A percentile compares a stretch with the other conserved stretches of the same genome.
These are phyloP conservation scores for Xylariaceae sp. DNA, from an alignment of 2,329 filamentous ascomycete species.

Conservation along the genomic window DNA sequence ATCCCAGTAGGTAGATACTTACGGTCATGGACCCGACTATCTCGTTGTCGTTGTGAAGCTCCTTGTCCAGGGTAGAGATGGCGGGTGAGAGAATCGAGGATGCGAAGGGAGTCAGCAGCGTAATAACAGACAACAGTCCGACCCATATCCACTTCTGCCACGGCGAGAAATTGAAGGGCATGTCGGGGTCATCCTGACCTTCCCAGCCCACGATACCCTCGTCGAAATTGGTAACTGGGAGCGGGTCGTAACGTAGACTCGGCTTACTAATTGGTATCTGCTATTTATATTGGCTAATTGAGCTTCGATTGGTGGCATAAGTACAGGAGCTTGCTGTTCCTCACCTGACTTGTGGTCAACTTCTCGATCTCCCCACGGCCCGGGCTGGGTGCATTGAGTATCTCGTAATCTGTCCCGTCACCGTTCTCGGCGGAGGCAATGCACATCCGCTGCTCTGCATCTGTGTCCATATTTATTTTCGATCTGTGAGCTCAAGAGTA, in stretches of 20 bases:
- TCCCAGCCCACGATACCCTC: conserved; percentile 61
- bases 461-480: too few relatives aligned
- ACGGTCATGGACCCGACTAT: conserved; percentile 59
- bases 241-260: neutral
- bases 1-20: conserved; percentile 65
- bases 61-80: conserved; percentile 49
- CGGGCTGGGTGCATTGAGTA: too few relatives aligned
- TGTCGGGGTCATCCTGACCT: conserved; percentile 58
- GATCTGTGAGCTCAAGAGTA: too few relatives aligned
- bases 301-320: too few relatives aligned
- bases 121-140: conserved; percentile 63
- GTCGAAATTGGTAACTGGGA: neutral
- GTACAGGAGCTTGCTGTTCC: too few relatives aligned
- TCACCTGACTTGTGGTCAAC: too few relatives aligned
- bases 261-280: neutral
- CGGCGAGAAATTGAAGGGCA: conserved; percentile 63
- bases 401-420: too few relatives aligned
- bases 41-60: conserved; percentile 50
- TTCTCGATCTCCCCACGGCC: too few relatives aligned
- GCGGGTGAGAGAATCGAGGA: conserved; percentile 63
- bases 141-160: conserved; percentile 63
- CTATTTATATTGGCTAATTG: too few relatives aligned
- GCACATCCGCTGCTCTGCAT: too few relatives aligned
- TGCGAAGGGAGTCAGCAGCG: conserved; percentile 67
- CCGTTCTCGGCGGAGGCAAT: too few relatives aligned